phyloP scores from a whole-genome alignment of 1,284 basidiomycete genomes.

The Heterobasidion irregulare region DNA sequence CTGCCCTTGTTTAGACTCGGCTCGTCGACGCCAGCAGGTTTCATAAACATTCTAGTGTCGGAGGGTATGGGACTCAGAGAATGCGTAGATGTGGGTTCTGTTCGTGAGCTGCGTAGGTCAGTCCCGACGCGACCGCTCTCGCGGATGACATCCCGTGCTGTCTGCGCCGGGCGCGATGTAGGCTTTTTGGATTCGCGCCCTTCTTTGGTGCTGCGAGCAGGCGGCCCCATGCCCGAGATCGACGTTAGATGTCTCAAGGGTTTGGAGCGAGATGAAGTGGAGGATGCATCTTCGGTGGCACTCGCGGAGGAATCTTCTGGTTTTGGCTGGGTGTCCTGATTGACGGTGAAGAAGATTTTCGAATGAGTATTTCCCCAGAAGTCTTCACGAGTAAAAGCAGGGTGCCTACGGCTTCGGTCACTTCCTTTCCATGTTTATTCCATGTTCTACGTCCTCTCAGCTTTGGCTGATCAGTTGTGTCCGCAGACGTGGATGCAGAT shows the following conservation, averaged over 20 bases:
- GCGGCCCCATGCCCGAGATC: slow-evolving; percentile 17
- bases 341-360: background rate
- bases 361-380: background rate
- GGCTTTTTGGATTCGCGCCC: slow-evolving; percentile 12
- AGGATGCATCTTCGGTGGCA: too few relatives aligned
- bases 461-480: slow-evolving; percentile 18
- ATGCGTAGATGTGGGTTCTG: slow-evolving; percentile 25
- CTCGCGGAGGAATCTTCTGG: background rate
- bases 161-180: slow-evolving; percentile 20
- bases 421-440: slow-evolving; percentile 17
- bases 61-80: slow-evolving; percentile 15
- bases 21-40: slow-evolving; percentile 48
- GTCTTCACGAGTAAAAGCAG: background rate
- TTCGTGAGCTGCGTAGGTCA: background rate
- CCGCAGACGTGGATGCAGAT: slow-evolving; percentile 12
- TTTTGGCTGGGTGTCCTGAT: background rate
- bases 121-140: slow-evolving; percentile 35
- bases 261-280: background rate
- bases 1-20: background rate
- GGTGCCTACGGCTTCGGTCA: background rate
- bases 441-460: slow-evolving; percentile 33
- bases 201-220: slow-evolving; percentile 14
- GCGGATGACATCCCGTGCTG: slow-evolving; percentile 42
- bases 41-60: slow-evolving; percentile 30
- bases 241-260: slow-evolving; percentile 10